These are phyloP conservation scores for Ocimum tenuiflorum DNA, from an alignment of 257 asterid genomes.

Conservation along the genomic window DNA sequence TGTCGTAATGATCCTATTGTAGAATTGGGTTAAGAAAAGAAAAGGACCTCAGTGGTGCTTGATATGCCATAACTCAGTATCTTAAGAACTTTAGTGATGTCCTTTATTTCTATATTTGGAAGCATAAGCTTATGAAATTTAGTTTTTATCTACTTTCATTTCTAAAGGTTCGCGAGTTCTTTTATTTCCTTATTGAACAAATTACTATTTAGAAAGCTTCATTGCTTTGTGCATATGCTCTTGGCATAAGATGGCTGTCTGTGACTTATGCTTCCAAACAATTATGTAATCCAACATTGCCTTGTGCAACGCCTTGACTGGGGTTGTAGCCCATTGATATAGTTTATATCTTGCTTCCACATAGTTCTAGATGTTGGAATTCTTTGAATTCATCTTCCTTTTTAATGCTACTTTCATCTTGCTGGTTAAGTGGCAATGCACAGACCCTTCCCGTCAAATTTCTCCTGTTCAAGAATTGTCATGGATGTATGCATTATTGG, in stretches of 20 bases:
- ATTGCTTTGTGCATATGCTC: not conserved
- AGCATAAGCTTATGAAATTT: not conserved
- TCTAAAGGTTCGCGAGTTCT: not conserved
- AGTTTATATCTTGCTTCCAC: not conserved
- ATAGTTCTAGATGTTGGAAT: conserved; percentile 1
- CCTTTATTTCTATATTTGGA: not conserved
- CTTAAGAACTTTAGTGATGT: not conserved
- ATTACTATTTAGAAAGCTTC: conserved; percentile 4
- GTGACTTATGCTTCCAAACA: not conserved
- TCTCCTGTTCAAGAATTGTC: not conserved
- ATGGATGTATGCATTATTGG: not conserved
- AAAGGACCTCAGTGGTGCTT: not conserved
- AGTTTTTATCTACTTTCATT: not conserved
- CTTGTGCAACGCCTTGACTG: not conserved
- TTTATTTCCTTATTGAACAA: not conserved
- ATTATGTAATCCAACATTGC: not conserved
- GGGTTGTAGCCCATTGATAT: too few species aligned
- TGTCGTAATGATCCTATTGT: not conserved
- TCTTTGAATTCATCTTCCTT: not conserved
- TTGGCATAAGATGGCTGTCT: not conserved
- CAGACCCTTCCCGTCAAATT: not conserved
- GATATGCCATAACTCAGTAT: not conserved
- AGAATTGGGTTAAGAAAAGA: not conserved
- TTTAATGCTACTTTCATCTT: not conserved
- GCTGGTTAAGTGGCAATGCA: conserved; percentile 3